These are phyloP conservation scores for Delitschia confertaspora DNA, from an alignment of 495 filamentous ascomycete genomes.

Conservation along the genomic window DNA sequence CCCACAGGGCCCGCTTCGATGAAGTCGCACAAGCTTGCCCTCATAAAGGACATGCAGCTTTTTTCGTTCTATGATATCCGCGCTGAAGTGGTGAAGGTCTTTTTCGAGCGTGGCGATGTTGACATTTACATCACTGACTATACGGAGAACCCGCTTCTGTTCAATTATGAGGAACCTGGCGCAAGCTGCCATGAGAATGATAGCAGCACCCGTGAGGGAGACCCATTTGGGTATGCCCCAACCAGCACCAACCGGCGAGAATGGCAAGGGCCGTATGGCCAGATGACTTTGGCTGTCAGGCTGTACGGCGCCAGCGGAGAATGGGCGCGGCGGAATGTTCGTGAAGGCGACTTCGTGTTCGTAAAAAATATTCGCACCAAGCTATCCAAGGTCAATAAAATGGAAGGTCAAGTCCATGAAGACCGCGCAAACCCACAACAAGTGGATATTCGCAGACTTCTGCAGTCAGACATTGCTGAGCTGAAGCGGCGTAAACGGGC, in stretches of 20 bases:
- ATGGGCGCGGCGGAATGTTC: constrained; percentile 47
- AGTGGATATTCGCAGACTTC: constrained; percentile 45
- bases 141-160: constrained; percentile 57
- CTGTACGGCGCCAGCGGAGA: constrained; percentile 61
- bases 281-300: constrained; percentile 61
- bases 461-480: neutral
- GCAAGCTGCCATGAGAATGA: too few species aligned
- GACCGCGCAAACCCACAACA: constrained; percentile 47
- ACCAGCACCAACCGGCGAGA: constrained; percentile 34
- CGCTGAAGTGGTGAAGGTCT: constrained; percentile 62
- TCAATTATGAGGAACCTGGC: constrained; percentile 39
- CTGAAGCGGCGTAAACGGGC: constrained; percentile 9
- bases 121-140: constrained; percentile 83
- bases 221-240: constrained; percentile 41
- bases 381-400: constrained; percentile 38
- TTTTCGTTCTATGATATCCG: constrained; percentile 58
- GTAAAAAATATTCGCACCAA: constrained; percentile 70
- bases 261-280: constrained; percentile 75
- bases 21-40: constrained; percentile 46
- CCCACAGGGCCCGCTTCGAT: too few species aligned
- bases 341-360: constrained; percentile 49
- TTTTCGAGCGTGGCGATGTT: constrained; percentile 36
- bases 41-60: constrained; percentile 55
- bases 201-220: constrained; percentile 36
- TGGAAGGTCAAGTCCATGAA: constrained; percentile 66